Evolutionary conservation across 2,329 filamentous ascomycete genomes (phyloP).

Genomic region (Claviceps humidiphila): DNA sequence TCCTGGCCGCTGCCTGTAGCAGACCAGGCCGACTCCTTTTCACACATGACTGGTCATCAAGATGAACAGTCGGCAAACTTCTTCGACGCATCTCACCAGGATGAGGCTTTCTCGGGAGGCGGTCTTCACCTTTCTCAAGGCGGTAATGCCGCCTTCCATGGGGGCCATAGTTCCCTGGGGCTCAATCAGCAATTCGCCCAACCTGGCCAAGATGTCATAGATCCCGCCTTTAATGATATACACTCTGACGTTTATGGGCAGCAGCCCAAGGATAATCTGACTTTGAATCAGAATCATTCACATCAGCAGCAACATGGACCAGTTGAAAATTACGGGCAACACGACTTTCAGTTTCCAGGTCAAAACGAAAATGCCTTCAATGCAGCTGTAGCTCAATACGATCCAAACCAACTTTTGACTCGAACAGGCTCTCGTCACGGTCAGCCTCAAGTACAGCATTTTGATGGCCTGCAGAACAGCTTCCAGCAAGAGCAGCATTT

Average conservation of each 20-base stretch:
- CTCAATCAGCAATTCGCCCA: slow-evolving; percentile 23
- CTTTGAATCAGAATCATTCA: slow-evolving; percentile 18
- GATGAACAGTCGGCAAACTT: slow-evolving; percentile 20
- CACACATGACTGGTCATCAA: slow-evolving; percentile 17
- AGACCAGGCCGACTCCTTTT: slow-evolving; percentile 19
- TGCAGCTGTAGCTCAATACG: slow-evolving; percentile 19
- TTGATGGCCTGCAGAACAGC: slow-evolving; percentile 12
- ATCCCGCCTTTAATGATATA: slow-evolving; percentile 24
- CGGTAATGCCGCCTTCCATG: slow-evolving; percentile 17
- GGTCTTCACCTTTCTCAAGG: slow-evolving; percentile 17
- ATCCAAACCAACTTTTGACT: slow-evolving; percentile 20
- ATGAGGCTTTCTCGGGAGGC: slow-evolving; percentile 19
- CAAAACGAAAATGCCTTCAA: slow-evolving; percentile 21
- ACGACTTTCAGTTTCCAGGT: slow-evolving; percentile 20
- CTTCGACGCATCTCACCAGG: slow-evolving; percentile 20
- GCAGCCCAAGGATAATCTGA: slow-evolving; percentile 16
- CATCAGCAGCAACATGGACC: slow-evolving; percentile 11
- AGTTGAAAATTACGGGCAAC: slow-evolving; percentile 19
- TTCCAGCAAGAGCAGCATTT: slow-evolving; percentile 16
- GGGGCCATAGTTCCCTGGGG: slow-evolving; percentile 17
- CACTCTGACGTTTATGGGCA: slow-evolving; percentile 25
- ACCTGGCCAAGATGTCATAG: slow-evolving; percentile 21
- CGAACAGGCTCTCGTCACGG: slow-evolving; percentile 19
- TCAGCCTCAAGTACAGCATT: slow-evolving; percentile 22
- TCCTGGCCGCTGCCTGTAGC: slow-evolving; percentile 24